Base-by-base conservation (phyloP, 495 filamentous ascomycete genomes). In the Podospora conica region DNA sequence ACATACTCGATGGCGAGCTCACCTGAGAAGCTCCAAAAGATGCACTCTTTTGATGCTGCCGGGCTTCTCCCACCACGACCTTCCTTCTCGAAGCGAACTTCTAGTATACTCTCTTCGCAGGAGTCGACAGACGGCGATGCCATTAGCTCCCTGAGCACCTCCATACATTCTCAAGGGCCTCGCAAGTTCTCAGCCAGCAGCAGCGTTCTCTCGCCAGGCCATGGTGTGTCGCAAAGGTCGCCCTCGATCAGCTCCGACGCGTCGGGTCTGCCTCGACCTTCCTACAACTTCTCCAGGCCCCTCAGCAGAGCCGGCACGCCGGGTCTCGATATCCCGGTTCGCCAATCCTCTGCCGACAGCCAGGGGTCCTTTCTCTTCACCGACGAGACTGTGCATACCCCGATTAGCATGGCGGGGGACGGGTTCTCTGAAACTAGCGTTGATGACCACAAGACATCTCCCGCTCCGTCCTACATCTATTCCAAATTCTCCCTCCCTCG, bases 201-300 rank as follows among this genome's bases (percentile, higher is more conserved):
- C 71, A 83, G 84, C 27, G 70, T 78, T 22, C 84, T 87, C 68
- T 89, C 89, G 58, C 86, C 88, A 1, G 66, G 70, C 70, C 66
- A 83, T 78, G 68, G 76, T 73, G 56, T 83, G 80, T 75, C 85
- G 78, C 78, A 80, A 63, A 86, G 92, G 56, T 96, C 93, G 11
- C 91, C 92, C 6, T 96, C 92, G 0, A 78, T 93, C 54, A 88
- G 86, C 68, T 97, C 93, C 2, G 91, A 96, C 60, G 84, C 84
- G 31, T 86, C 84, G 55, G 75, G 75, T 60, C 80, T 90, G 29
- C 85, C 88, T 1, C 86, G 90, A 29, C 90, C 91, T 2, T 83
- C 90, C 1, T 94, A 93, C 74, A 98, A 98, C 75, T 98, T 98
- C 76, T 97, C 95, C 3, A 82, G 95, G 8, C 95, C 95, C 3